These are phyloP conservation scores for Laguncularia racemosa DNA, from an alignment of 345 rosid species.

Conservation along the genomic window DNA sequence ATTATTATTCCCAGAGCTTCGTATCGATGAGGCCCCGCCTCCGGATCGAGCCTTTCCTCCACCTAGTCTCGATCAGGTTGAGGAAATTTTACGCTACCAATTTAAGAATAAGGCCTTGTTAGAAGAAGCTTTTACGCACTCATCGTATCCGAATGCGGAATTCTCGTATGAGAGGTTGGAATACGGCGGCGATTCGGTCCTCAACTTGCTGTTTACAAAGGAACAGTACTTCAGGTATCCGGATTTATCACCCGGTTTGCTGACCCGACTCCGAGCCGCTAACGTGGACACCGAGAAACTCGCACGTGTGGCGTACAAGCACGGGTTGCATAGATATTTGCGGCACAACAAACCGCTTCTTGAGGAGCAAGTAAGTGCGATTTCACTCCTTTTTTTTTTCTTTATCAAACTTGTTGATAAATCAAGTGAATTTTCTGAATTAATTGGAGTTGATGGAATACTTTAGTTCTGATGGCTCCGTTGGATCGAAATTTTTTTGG, in stretches of 20 bases:
- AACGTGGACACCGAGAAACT: conserved; percentile 64
- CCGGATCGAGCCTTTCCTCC: rapidly evolving
- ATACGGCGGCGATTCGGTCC: conserved; percentile 44
- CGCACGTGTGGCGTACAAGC: conserved; percentile 52
- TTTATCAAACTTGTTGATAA: not conserved
- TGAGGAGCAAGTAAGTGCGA: conserved; percentile 38
- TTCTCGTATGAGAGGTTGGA: conserved; percentile 47
- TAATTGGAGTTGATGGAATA: too few species aligned
- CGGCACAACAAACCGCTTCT: conserved; percentile 56
- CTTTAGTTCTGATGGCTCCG: too few species aligned
- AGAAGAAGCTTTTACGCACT: conserved; percentile 51
- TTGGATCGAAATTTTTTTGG: too few species aligned
- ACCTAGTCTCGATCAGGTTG: conserved; percentile 28
- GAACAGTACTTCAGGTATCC: conserved; percentile 34
- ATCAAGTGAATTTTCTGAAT: not conserved
- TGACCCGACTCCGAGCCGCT: conserved; percentile 61
- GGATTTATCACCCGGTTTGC: conserved; percentile 28
- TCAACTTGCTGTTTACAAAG: conserved; percentile 24
- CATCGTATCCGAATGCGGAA: conserved; percentile 11
- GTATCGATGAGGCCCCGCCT: too few species aligned
- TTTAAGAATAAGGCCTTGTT: conserved; percentile 35
- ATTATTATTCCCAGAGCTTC: too few species aligned
- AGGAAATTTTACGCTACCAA: conserved; percentile 35
- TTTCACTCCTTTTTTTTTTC: not conserved
- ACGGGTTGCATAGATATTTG: conserved; percentile 33